Evolutionary conservation across 148 eudicot species (phyloP), one percentile per base, ranked within the genome.

Genomic region (Fagopyrum tataricum): DNA sequence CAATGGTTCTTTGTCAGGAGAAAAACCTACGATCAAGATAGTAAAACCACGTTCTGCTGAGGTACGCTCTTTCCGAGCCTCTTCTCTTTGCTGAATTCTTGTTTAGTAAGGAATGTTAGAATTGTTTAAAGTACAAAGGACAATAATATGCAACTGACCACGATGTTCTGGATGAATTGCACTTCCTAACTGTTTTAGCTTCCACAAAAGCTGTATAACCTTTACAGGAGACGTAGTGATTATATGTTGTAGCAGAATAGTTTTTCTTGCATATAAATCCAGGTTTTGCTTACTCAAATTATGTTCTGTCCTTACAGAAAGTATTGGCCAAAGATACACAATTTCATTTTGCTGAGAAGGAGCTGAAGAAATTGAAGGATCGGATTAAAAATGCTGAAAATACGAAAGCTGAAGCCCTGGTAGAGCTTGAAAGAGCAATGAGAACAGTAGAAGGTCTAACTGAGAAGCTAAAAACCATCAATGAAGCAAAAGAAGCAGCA

Each of bases 1-100:
- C 11, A 97, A 91, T 81, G 94, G 89, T 62, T 86, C 89, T 53
- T 82, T 87, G 56, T 91, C 94, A 44, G 96, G 99, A 70, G 96
- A 78, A 76, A 95, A 74, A 64, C 81, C 85, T 73, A 75, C 86
- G 72, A 85, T 90, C 73, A 91, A 70, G 82, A 95, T 87, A 82
- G 41, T 81, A 76, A 90, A 81, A 75, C 84, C 88, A 3, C 84
- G 81, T 75, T 88, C 94, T 53, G 91, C 96, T 9, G 99, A 95
- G 90, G 98, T 93, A 77, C 66, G 77, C 55, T 40, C 0, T 12
- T 79, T 75, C 40, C 39, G 14, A 24, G 24, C n/a, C 24, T 11
- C 24, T 17, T 72, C 5, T 72, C 15, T 47, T 72, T 14, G 18
- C 13, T 6, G 31, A 37, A 44, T 13, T 70, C 47, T 72, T 17